A percentile compares a stretch with the other conserved stretches of the same genome.
These are phyloP conservation scores for Colletotrichum sp. DNA, from an alignment of 2,329 filamentous ascomycete species.

Conservation along the genomic window DNA sequence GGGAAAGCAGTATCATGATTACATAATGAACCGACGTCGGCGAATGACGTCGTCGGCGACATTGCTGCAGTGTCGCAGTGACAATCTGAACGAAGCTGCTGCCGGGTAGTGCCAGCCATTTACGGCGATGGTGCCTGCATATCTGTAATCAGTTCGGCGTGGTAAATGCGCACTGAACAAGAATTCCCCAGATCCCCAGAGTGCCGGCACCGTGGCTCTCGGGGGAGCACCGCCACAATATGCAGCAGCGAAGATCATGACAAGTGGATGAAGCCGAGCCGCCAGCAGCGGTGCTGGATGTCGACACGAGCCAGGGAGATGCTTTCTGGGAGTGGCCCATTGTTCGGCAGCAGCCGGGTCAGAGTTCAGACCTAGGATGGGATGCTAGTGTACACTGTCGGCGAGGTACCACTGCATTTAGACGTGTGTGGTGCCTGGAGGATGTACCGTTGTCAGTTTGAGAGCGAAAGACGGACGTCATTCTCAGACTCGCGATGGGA, in stretches of 20 bases:
- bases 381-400: background rate
- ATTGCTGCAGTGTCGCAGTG: background rate
- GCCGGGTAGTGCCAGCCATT: background rate
- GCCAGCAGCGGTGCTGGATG: background rate
- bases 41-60: slow-evolving; percentile 14
- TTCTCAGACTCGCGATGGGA: slow-evolving; percentile 3
- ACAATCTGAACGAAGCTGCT: background rate
- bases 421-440: background rate
- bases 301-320: slow-evolving; percentile 4
- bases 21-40: slow-evolving; percentile 13
- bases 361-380: background rate
- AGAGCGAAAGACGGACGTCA: background rate
- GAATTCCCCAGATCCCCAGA: background rate
- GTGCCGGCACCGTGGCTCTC: background rate
- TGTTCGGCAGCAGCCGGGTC: slow-evolving; percentile 7
- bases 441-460: background rate
- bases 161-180: background rate
- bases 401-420: background rate
- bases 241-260: background rate
- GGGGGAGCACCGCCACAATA: slow-evolving; percentile 1
- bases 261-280: background rate
- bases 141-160: background rate
- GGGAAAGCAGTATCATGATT: background rate
- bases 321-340: background rate
- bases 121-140: background rate